phyloP scores from a whole-genome alignment of 2,329 filamentous ascomycete species.

The Cyclaneusma minus region DNA sequence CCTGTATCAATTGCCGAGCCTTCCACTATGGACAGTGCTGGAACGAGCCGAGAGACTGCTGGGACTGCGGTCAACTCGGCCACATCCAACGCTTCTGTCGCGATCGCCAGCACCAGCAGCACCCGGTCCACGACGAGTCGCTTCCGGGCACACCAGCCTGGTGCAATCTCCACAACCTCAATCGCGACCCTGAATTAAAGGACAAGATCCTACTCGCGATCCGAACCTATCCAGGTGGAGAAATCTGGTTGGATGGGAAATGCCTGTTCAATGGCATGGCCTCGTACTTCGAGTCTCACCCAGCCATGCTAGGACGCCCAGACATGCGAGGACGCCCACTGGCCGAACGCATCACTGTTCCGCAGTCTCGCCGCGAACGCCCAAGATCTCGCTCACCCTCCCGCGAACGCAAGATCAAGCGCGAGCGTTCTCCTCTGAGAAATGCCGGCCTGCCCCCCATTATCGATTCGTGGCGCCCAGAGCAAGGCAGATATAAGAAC shows the following conservation, averaged over 20 bases:
- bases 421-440: too few relatives aligned
- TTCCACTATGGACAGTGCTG: slow-evolving; percentile 11
- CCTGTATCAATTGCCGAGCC: slow-evolving; percentile 10
- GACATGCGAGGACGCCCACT: slow-evolving; percentile 5
- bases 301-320: too few relatives aligned
- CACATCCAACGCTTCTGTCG: slow-evolving; percentile 13
- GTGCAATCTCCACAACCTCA: slow-evolving; percentile 9
- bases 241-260: slow-evolving; percentile 9
- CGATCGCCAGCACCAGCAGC: slow-evolving; percentile 6
- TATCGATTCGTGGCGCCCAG: too few relatives aligned
- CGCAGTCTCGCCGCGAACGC: background rate
- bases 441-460: too few relatives aligned
- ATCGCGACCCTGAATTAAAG: slow-evolving; percentile 7
- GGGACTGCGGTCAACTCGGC: slow-evolving; percentile 6
- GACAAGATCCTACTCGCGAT: slow-evolving; percentile 8
- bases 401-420: slow-evolving; percentile 3
- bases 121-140: slow-evolving; percentile 5
- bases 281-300: slow-evolving; percentile 7
- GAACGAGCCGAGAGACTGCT: slow-evolving; percentile 7
- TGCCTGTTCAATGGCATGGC: slow-evolving; percentile 11
- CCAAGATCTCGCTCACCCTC: slow-evolving; percentile 4
- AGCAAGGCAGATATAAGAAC: too few relatives aligned
- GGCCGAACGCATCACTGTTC: slow-evolving; percentile 5
- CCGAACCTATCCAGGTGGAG: slow-evolving; percentile 9
- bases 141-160: slow-evolving; percentile 9